Conservation (phyloP, 2,329 filamentous ascomycete genomes). For the Penicillium psychrosexuale region DNA sequence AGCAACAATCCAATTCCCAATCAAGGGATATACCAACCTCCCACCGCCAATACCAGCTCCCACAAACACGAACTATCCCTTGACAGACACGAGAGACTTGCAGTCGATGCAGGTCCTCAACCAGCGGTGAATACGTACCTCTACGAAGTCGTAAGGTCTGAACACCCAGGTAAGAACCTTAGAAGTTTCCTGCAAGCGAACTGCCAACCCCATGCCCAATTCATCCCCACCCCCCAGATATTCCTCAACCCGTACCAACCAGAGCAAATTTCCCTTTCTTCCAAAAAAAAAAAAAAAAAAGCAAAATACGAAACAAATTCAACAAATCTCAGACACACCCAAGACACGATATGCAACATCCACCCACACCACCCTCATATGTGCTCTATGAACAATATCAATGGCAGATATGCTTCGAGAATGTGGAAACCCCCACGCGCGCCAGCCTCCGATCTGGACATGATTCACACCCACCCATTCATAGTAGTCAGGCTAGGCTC, state of each 20-base stretch:
- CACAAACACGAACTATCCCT: slow-evolving; percentile 1
- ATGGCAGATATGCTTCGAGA: slow-evolving; percentile 19
- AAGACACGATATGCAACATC: background rate
- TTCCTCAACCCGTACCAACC: background rate
- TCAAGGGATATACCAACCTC: slow-evolving; percentile 9
- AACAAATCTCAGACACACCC: background rate
- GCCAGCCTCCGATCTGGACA: background rate
- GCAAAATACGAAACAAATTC: background rate
- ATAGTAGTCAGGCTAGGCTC: background rate
- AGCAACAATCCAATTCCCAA: background rate
- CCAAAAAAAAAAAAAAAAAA: background rate
- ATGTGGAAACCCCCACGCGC: slow-evolving; percentile 13
- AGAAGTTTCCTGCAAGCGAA: background rate
- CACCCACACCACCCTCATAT: background rate
- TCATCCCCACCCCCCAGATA: background rate
- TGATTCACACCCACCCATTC: background rate
- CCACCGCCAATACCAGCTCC: slow-evolving; percentile 1
- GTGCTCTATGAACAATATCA: background rate
- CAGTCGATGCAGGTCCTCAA: slow-evolving; percentile 1
- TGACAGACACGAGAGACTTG: background rate
- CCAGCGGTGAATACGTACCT: slow-evolving; percentile 6
- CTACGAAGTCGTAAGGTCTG: background rate
- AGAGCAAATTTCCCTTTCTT: background rate
- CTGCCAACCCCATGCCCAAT: background rate
- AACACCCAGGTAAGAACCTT: background rate